Evolutionary conservation across 768 basidiomycete genomes (phyloP).

Genomic region (Lactifluus hygrophoroides): DNA sequence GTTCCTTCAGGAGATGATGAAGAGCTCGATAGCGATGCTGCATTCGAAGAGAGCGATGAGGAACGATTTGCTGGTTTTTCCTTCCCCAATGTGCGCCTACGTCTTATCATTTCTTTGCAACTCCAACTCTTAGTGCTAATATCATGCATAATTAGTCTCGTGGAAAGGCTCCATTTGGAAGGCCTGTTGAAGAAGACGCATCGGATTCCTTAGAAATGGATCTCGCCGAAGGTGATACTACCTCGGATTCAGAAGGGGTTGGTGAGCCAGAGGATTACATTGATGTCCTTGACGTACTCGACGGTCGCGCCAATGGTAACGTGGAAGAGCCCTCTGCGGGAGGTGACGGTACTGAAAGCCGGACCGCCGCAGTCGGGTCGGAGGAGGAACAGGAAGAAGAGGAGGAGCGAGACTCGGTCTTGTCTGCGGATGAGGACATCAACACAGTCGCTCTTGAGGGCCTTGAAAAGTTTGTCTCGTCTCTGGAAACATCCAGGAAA

Average conservation of each 20-base stretch:
- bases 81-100: conserved; percentile 30
- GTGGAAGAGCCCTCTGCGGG: conserved; percentile 17
- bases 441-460: conserved; percentile 55
- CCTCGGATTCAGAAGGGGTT: conserved; percentile 32
- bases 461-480: conserved; percentile 64
- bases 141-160: neutral
- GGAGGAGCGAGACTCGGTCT: conserved; percentile 36
- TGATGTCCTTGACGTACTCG: conserved; percentile 24
- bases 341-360: neutral
- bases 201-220: conserved; percentile 20
- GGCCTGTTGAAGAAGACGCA: neutral
- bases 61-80: conserved; percentile 65
- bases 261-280: conserved; percentile 23
- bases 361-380: conserved; percentile 19
- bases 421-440: conserved; percentile 40
- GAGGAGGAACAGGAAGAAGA: conserved; percentile 37
- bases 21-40: conserved; percentile 77
- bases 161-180: neutral
- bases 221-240: conserved; percentile 30
- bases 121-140: neutral
- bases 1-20: conserved; percentile 63
- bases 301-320: conserved; percentile 19
- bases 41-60: conserved; percentile 74
- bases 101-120: neutral
- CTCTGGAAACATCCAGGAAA: conserved; percentile 58